phyloP scores from a whole-genome alignment of 345 rosid genomes.

The Balakata baccata region DNA sequence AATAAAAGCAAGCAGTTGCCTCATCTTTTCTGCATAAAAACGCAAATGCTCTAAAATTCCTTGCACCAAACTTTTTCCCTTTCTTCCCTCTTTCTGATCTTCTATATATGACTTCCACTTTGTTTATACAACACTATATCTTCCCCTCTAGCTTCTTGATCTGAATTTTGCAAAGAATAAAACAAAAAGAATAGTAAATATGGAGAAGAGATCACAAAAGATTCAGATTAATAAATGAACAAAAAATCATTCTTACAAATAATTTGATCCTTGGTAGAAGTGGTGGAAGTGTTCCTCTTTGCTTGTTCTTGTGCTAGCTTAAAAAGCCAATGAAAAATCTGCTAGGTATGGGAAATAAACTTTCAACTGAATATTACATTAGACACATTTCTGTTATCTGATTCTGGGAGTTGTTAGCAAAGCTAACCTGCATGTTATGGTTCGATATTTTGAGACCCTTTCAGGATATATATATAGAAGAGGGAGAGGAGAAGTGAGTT shows the following conservation, averaged over 20 bases:
- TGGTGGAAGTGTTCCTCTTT: constrained; percentile 8
- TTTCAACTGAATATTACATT: neutral
- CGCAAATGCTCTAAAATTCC: constrained; percentile 26
- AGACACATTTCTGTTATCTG: neutral
- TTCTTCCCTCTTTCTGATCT: constrained; percentile 22
- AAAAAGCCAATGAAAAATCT: constrained; percentile 62
- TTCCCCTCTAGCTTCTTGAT: constrained; percentile 22
- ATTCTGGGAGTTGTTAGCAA: neutral
- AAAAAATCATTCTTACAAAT: constrained; percentile 23
- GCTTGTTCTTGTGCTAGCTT: constrained; percentile 40
- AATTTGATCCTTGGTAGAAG: constrained; percentile 4
- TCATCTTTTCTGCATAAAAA: constrained; percentile 55
- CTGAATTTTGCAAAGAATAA: constrained; percentile 23
- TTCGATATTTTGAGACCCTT: constrained; percentile 15
- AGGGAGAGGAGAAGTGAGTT: neutral
- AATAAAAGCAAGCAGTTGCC: constrained; percentile 55
- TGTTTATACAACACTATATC: constrained; percentile 26
- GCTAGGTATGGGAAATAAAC: constrained; percentile 28
- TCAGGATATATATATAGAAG: neutral
- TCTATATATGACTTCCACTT: constrained; percentile 20
- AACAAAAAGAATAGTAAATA: neutral
- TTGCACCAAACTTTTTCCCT: constrained; percentile 8
- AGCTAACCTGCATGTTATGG: constrained; percentile 64
- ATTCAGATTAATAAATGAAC: neutral
- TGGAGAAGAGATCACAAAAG: too few species aligned